These are phyloP conservation scores for Pseudopyrenochaeta lycopersici DNA, from an alignment of 2,329 filamentous ascomycete genomes.

Conservation along the genomic window DNA sequence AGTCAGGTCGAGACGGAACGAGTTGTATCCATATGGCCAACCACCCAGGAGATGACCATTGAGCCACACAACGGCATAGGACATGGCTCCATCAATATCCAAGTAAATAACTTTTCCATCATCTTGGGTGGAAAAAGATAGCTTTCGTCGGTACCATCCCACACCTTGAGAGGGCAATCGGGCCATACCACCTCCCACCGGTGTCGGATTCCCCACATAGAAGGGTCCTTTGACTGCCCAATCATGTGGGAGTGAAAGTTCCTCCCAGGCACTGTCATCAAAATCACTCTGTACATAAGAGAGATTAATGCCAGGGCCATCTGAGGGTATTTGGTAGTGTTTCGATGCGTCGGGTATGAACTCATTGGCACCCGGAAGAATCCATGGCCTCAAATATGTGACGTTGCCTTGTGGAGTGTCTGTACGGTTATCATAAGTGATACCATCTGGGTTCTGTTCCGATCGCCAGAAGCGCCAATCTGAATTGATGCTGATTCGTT, in stretches of 20 bases:
- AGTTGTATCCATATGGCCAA: conserved; percentile 63
- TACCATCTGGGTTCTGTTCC: conserved; percentile 43
- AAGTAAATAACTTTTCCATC: conserved; percentile 54
- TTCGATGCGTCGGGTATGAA: conserved; percentile 47
- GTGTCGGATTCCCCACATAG: conserved; percentile 16
- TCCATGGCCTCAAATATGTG: conserved; percentile 47
- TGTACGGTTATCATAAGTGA: conserved; percentile 37
- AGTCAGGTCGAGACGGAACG: conserved; percentile 62
- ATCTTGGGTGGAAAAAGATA: conserved; percentile 46
- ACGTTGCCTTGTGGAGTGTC: conserved; percentile 9
- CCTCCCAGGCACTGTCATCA: conserved; percentile 55
- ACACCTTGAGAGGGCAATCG: conserved; percentile 62
- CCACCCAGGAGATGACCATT: conserved; percentile 61
- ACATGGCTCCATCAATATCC: conserved; percentile 63
- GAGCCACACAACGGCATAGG: conserved; percentile 62
- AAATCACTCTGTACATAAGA: conserved; percentile 45
- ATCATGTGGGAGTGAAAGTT: conserved; percentile 58
- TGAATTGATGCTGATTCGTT: conserved; percentile 44
- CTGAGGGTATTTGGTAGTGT: conserved; percentile 37
- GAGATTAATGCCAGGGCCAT: conserved; percentile 28
- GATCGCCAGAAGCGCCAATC: conserved; percentile 50
- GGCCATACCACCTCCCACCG: conserved; percentile 52
- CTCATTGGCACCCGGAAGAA: conserved; percentile 51
- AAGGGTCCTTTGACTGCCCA: conserved; percentile 62
- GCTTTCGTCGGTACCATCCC: conserved; percentile 61